phyloP scores from a whole-genome alignment of 768 basidiomycete species.

The Hemileccinum impolitum region DNA sequence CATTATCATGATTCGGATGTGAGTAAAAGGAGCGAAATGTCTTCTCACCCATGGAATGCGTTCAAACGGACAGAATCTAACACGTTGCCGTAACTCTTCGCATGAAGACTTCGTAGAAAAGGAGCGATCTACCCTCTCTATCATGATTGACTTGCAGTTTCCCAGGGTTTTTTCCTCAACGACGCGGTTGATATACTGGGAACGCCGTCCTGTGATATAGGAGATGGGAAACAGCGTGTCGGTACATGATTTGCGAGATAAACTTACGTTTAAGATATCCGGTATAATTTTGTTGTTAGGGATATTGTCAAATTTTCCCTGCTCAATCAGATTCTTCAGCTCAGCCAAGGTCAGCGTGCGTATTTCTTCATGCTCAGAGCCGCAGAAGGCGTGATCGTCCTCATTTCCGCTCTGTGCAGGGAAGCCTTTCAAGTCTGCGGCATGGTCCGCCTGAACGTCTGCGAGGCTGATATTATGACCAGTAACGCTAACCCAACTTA shows the following conservation, averaged over 20 bases:
- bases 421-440: constrained; percentile 11
- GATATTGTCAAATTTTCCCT: constrained; percentile 68
- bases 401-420: constrained; percentile 22
- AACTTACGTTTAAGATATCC: constrained; percentile 58
- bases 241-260: not conserved
- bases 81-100: constrained; percentile 14
- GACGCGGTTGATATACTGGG: constrained; percentile 55
- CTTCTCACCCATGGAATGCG: constrained; percentile 12
- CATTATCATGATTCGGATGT: constrained; percentile 3
- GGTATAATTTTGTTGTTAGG: constrained; percentile 77
- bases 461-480: constrained; percentile 28
- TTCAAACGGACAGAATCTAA: constrained; percentile 9
- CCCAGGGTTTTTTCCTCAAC: constrained; percentile 69
- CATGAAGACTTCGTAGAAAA: constrained; percentile 5
- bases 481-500: constrained; percentile 26
- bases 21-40: not conserved
- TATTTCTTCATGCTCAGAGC: constrained; percentile 29
- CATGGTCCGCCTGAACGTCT: constrained; percentile 17
- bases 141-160: constrained; percentile 29
- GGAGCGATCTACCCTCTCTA: constrained; percentile 12
- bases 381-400: constrained; percentile 2
- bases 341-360: constrained; percentile 61
- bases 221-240: not conserved
- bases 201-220: constrained; percentile 42
- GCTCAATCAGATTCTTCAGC: constrained; percentile 65